phyloP scores from a whole-genome alignment of 176 grass and related monocot genomes.

The Ampelocalamus luodianensis region DNA sequence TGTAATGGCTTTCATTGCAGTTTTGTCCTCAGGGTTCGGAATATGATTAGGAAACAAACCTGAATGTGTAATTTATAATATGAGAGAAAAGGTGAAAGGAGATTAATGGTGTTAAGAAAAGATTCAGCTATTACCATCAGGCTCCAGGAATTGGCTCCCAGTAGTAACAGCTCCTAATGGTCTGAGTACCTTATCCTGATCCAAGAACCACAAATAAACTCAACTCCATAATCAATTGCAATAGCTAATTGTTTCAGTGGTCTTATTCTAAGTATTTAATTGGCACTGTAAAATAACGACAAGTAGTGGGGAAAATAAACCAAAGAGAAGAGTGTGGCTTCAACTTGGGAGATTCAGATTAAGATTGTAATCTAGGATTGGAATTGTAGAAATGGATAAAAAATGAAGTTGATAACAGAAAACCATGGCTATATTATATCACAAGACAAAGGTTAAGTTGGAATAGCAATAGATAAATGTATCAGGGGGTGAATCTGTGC shows the following conservation, averaged over 20 bases:
- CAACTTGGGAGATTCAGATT: not conserved
- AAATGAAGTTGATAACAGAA: not conserved
- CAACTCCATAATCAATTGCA: constrained; percentile 13
- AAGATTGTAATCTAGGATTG: not conserved
- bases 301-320: not conserved
- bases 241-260: not conserved
- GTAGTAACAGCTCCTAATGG: constrained; percentile 82
- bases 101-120: constrained; percentile 16
- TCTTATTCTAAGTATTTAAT: constrained; percentile 25
- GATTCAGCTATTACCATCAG: constrained; percentile 76
- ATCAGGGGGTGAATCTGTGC: not conserved
- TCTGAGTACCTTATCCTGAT: constrained; percentile 86
- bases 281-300: not conserved
- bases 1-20: constrained; percentile 91
- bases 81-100: constrained; percentile 14
- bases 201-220: constrained; percentile 29
- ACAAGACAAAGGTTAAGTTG: not conserved
- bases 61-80: constrained; percentile 45
- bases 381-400: not conserved
- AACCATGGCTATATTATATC: not conserved
- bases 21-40: constrained; percentile 96
- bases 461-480: not conserved
- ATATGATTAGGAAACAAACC: constrained; percentile 98
- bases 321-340: not conserved
- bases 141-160: constrained; percentile 95